Evolutionary conservation across 306 rosid species (phyloP).

Genomic region (Delonix regia): DNA sequence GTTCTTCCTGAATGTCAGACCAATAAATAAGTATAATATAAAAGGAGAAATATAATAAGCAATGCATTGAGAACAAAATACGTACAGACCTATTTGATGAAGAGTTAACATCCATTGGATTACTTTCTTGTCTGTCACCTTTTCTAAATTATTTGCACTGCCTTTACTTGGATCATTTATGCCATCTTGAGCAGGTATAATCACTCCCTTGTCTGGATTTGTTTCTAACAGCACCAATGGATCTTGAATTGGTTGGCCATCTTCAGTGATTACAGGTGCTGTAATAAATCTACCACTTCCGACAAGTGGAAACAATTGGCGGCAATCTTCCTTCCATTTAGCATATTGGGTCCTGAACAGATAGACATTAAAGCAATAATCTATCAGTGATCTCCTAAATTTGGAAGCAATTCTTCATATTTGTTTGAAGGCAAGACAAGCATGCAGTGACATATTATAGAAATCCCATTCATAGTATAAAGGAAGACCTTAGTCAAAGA

Average conservation of each 20-base stretch:
- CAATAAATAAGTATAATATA: neutral
- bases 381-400: slow-evolving; percentile 21
- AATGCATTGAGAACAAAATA: neutral
- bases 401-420: slow-evolving; percentile 21
- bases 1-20: slow-evolving; percentile 21
- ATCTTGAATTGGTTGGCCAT: slow-evolving; percentile 85
- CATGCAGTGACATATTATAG: slow-evolving; percentile 20
- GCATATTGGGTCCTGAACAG: slow-evolving; percentile 75
- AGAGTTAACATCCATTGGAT: slow-evolving; percentile 96
- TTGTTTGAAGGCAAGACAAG: slow-evolving; percentile 21
- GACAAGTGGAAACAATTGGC: slow-evolving; percentile 81
- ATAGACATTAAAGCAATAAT: slow-evolving; percentile 28
- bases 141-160: slow-evolving; percentile 44
- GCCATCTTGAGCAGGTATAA: slow-evolving; percentile 46
- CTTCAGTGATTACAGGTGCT: slow-evolving; percentile 80
- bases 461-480: slow-evolving; percentile 25
- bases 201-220: slow-evolving; percentile 50
- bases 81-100: slow-evolving; percentile 91
- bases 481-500: neutral
- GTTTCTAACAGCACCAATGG: slow-evolving; percentile 74
- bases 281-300: slow-evolving; percentile 96
- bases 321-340: slow-evolving; percentile 82
- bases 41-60: neutral
- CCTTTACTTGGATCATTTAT: slow-evolving; percentile 36
- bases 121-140: slow-evolving; percentile 67